phyloP scores from a whole-genome alignment of 2,329 filamentous ascomycete genomes.

The Dothistroma pini region DNA sequence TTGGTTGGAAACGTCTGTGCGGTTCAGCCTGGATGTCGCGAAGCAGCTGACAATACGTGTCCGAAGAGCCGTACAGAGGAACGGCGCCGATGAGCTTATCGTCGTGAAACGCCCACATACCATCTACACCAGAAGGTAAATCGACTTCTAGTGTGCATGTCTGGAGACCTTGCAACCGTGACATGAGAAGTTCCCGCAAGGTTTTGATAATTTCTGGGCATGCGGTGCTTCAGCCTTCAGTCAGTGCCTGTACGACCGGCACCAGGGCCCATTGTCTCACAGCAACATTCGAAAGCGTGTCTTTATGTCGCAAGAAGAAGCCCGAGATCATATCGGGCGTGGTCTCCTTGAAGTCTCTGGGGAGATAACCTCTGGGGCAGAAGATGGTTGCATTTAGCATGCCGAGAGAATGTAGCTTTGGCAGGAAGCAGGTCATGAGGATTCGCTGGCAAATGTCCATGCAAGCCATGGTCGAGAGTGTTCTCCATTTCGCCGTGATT shows the following conservation, averaged over 20 bases:
- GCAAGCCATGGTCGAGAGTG: neutral
- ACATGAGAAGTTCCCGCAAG: no score
- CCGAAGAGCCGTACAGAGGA: neutral
- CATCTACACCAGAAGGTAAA: no score
- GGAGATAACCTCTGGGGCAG: neutral
- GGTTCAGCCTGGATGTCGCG: neutral
- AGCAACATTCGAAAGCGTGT: neutral
- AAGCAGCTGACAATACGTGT: neutral
- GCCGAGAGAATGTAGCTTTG: neutral
- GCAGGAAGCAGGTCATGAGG: neutral
- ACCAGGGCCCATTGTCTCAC: neutral
- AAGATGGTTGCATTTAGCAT: neutral
- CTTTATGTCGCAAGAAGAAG: neutral
- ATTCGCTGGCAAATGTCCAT: neutral
- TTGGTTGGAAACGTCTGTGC: neutral
- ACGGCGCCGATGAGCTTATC: no score
- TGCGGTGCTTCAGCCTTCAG: neutral
- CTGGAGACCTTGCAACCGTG: no score
- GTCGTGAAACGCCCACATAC: no score
- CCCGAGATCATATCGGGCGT: neutral
- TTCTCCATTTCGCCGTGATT: neutral
- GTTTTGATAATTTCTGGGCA: no score
- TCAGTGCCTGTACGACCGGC: neutral
- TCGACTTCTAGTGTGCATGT: no score
- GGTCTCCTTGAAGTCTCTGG: neutral